Conservation (phyloP, 768 basidiomycete species). For the Porpolomopsis calyptriformis region DNA sequence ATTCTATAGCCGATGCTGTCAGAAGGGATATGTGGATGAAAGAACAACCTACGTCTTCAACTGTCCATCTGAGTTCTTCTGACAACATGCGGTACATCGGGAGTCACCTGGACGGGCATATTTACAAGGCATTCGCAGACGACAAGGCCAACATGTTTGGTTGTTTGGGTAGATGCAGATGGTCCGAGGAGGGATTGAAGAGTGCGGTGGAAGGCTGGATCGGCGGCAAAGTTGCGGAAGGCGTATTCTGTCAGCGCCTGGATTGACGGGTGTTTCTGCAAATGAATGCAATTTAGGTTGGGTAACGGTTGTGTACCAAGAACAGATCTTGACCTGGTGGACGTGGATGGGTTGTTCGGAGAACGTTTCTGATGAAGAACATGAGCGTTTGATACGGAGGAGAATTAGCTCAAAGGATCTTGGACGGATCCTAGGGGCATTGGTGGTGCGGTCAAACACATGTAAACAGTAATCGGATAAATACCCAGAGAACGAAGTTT, state of each 20-base stretch:
- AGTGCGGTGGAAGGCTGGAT: constrained; percentile 39
- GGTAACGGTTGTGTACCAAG: not conserved
- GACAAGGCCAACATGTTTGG: constrained; percentile 77
- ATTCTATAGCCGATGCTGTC: constrained; percentile 23
- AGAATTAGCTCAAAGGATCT: not conserved
- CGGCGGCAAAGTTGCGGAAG: constrained; percentile 43
- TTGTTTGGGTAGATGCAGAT: constrained; percentile 23
- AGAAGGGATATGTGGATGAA: constrained; percentile 3
- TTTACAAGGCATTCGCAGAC: constrained; percentile 86
- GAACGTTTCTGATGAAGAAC: not conserved
- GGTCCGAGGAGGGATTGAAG: constrained; percentile 40
- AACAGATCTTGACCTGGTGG: constrained; percentile 39
- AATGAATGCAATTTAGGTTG: not conserved
- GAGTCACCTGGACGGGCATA: constrained; percentile 89
- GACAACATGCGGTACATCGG: constrained; percentile 87
- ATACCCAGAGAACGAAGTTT: no score
- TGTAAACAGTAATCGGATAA: no score
- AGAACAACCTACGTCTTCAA: constrained; percentile 42
- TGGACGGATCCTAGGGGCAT: not conserved
- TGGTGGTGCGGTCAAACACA: no score
- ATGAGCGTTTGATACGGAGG: not conserved
- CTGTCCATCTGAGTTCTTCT: constrained; percentile 70
- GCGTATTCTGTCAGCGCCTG: constrained; percentile 62
- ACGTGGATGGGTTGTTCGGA: constrained; percentile 31
- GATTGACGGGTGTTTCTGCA: constrained; percentile 63